Percentiles rank a stretch among this genome's conserved stretches.
These are phyloP conservation scores for Nitzschia putrida DNA, from an alignment of 108 stramenopile species.

Conservation along the genomic window DNA sequence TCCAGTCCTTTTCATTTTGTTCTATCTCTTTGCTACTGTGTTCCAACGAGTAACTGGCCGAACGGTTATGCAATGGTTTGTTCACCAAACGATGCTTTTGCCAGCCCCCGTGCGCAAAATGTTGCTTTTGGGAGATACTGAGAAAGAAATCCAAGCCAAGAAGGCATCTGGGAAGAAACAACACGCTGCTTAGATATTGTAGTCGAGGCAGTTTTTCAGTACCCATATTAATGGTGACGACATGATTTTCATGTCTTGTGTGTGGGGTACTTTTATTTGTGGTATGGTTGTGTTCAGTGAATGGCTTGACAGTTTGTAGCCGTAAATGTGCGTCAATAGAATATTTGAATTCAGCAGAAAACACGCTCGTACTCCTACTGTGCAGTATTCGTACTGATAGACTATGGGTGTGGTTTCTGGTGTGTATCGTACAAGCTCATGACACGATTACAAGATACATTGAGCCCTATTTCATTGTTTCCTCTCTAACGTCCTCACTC, in stretches of 20 bases:
- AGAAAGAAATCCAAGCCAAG: not conserved
- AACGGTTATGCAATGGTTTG: slow-evolving; percentile 53
- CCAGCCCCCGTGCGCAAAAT: slow-evolving; percentile 5
- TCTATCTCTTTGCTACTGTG: slow-evolving; percentile 39
- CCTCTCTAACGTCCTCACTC: too few species aligned
- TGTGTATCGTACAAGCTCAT: not conserved
- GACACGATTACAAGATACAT: not conserved
- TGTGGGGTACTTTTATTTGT: too few species aligned
- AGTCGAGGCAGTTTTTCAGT: not conserved
- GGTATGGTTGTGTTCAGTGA: too few species aligned
- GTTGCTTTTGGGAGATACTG: not conserved
- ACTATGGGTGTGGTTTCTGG: too few species aligned
- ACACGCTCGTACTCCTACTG: too few species aligned
- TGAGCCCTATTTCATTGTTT: slow-evolving; percentile 2
- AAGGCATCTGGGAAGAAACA: slow-evolving; percentile 10
- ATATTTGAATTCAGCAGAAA: too few species aligned
- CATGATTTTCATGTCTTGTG: too few species aligned
- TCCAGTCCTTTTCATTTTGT: slow-evolving; percentile 48
- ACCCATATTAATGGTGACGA: too few species aligned
- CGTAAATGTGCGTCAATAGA: too few species aligned
- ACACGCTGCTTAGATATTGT: not conserved
- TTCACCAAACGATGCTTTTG: slow-evolving; percentile 17
- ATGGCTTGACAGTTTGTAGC: too few species aligned
- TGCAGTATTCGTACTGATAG: too few species aligned
- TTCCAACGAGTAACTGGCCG: slow-evolving; percentile 56